These are phyloP conservation scores for Coniella lustricola DNA, from an alignment of 2,329 filamentous ascomycete genomes.

Conservation along the genomic window DNA sequence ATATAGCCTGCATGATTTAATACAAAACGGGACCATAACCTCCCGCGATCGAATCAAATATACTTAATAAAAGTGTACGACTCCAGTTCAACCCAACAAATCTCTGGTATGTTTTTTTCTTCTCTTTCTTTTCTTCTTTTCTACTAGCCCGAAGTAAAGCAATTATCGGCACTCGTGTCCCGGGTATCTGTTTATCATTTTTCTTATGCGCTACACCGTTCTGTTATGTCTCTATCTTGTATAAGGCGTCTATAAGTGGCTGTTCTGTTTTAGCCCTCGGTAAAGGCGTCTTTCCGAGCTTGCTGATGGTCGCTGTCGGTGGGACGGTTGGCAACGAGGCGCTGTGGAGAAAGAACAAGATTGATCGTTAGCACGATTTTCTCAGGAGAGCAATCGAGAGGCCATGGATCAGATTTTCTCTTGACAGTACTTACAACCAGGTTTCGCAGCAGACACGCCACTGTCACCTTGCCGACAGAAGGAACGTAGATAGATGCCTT, in stretches of 20 bases:
- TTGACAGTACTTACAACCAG: slow-evolving; percentile 59
- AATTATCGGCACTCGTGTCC: not conserved
- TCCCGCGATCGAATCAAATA: too few species aligned
- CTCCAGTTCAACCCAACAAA: too few species aligned
- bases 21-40: too few species aligned
- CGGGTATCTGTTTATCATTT: slow-evolving; percentile 14
- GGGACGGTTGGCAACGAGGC: slow-evolving; percentile 44
- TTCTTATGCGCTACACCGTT: not conserved
- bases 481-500: slow-evolving; percentile 96
- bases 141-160: slow-evolving; percentile 4
- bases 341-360: slow-evolving; percentile 26
- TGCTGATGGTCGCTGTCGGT: slow-evolving; percentile 29
- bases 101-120: not conserved
- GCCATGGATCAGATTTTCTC: too few species aligned
- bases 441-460: slow-evolving; percentile 83
- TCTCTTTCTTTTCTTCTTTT: not conserved
- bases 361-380: not conserved
- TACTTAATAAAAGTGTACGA: too few species aligned
- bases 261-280: slow-evolving; percentile 27
- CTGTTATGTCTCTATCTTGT: too few species aligned
- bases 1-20: too few species aligned
- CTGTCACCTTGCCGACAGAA: slow-evolving; percentile 95
- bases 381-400: not conserved
- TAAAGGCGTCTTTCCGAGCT: slow-evolving; percentile 36
- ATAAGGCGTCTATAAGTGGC: not conserved